These are phyloP conservation scores for Brachypodium distachyon DNA, from an alignment of 202 grass and related monocot species.

Conservation along the genomic window DNA sequence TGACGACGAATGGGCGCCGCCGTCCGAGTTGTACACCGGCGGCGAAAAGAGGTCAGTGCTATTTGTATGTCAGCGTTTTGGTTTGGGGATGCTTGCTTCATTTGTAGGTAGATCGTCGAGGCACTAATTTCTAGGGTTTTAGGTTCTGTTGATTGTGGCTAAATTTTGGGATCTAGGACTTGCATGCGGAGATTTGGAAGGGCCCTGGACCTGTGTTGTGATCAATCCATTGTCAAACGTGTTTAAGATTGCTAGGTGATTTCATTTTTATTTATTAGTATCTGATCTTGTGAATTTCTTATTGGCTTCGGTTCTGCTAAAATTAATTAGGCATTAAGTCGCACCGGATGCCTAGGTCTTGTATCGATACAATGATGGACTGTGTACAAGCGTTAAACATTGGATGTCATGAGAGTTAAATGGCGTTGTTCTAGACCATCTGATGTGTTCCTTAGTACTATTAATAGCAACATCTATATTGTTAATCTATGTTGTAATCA, in stretches of 20 bases:
- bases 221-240: not conserved
- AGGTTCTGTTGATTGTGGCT: not conserved
- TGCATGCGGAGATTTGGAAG: not conserved
- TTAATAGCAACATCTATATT: not conserved
- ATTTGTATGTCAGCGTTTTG: not conserved
- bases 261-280: not conserved
- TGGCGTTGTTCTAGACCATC: not conserved
- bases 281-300: slow-evolving; percentile 2
- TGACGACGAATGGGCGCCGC: slow-evolving; percentile 36
- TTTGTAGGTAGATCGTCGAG: not conserved
- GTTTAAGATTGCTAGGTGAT: not conserved
- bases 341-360: not conserved
- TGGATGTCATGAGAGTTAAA: not conserved
- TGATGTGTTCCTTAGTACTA: not conserved
- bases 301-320: not conserved
- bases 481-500: not conserved
- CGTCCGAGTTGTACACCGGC: slow-evolving; percentile 52
- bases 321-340: not conserved
- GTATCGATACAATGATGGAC: not conserved
- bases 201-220: not conserved
- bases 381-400: not conserved
- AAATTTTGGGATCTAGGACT: not conserved
- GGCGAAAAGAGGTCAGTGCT: slow-evolving; percentile 63
- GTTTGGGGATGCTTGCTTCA: not conserved
- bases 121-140: slow-evolving; percentile 9